Base-by-base conservation (phyloP, 2,329 filamentous ascomycete species). In the Neospermospora avenae region DNA sequence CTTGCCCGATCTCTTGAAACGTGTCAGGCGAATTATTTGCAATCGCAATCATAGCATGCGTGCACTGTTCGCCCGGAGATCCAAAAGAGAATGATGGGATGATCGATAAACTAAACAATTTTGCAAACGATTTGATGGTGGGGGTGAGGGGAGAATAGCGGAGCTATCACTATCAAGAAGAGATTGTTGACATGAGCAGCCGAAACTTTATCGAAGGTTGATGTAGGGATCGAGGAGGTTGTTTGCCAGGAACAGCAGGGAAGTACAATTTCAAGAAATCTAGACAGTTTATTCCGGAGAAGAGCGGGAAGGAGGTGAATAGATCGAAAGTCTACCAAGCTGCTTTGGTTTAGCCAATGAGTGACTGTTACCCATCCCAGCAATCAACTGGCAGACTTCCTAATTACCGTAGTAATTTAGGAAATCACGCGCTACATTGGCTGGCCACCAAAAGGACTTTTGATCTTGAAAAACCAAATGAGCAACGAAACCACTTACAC, bases 1-100 rank as follows among this genome's bases (percentile, higher is more conserved):
- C 55, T 61, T 59, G 42, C 54, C 14, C 20, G 24, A 28, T 6
- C 3, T 24, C 48, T 41, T 54, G 59, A 57, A 61, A 57, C 58
- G 58, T 4, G 48, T 22, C 48, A 51, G 35, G 51, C 39, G 51
- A 35, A 28, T 54, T 18, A 54, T 54, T 41, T 28, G 24, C 48
- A 31, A 22, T 44, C 25, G 24, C 48, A 31, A 22, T 44, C 22
- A 41, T 11, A 24, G 25, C 37, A n/a, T 41, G 44, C 25, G 45
- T 18, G 44, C 45, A 51, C 34, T 51, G 34, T 51, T 51, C 55
- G 28, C 45, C 18, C 25, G 55, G 24, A 28, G 55, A n/a, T 57
- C 55, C 20, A 1, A 39, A 57, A 24, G 16, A n/a, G n/a, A 54
- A 31, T 11, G 16, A 51, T 28, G 24, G 22, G 45, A 51, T n/a